Evolutionary conservation across 1,139 yeast species (phyloP), one percentile per base, ranked within the genome.

Genomic region (Candida tetrigidarum): DNA sequence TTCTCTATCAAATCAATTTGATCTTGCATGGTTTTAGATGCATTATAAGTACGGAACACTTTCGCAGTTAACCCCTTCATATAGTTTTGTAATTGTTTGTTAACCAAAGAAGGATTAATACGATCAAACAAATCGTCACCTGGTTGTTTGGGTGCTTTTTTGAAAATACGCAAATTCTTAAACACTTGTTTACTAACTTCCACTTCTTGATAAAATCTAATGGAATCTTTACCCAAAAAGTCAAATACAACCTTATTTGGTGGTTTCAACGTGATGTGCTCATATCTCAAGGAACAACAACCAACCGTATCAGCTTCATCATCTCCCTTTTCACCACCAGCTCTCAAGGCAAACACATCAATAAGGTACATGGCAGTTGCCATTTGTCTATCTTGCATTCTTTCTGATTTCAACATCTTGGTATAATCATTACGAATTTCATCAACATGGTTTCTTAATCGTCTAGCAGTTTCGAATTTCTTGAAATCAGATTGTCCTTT

Each of bases 241-340:
- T 92, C 98, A 69, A 92, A 91, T n/a, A 87, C 79, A 14, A 92
- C 97, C 12, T 78, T 86, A 56, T 83, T 83, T 9, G 97, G 97
- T 2, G 96, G 96, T 55, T 81, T 81, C 49, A 92, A 73, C 1
- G 95, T 86, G 38, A 92, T 80, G 64, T 92, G 98, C 62, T 92
- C 98, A 58, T 73, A 92, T 56, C 98, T 73, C 53, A 92, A 76
- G 1, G 98, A 92, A 67, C 98, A 92, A 68, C 99, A 92, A 37
- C 99, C 99, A 37, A 92, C 99, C 1, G 99, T 92, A 63, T 93
- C 99, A 2, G 98, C 98, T 62, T 92, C 97, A 58, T 93, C 98
- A 8, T 92, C 98, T 14, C 95, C 89, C 64, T 92, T 92, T 67
- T 93, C 98, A 56, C 97, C 97, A 62, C 98, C 98, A 0, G 98